Conservation (phyloP, 2,329 filamentous ascomycete genomes). For the Aspergillus sp. region DNA sequence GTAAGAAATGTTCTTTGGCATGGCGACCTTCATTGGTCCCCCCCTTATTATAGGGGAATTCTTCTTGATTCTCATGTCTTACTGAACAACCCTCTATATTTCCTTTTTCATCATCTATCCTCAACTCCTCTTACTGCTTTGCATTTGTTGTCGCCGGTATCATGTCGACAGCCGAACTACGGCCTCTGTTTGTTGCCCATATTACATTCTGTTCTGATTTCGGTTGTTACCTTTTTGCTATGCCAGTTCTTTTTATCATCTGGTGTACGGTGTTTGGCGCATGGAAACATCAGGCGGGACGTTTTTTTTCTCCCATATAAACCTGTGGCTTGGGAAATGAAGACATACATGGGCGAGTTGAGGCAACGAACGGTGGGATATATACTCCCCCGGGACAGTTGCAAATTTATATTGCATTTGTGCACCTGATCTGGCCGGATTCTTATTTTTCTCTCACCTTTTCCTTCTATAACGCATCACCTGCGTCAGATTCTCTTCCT, state of each 20-base stretch:
- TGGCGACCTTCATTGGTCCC: constrained; percentile 6
- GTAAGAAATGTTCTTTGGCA: constrained; percentile 16
- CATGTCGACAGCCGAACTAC: constrained; percentile 8
- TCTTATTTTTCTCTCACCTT: constrained; percentile 13
- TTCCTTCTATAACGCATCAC: constrained; percentile 11
- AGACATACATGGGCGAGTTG: constrained; percentile 10
- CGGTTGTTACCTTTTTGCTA: constrained; percentile 12
- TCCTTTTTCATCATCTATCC: neutral
- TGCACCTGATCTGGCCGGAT: neutral
- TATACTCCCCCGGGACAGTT: constrained; percentile 4
- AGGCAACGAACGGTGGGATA: constrained; percentile 2
- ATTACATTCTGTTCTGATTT: constrained; percentile 14
- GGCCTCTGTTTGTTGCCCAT: constrained; percentile 4
- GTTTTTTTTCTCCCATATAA: constrained; percentile 7
- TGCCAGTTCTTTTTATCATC: constrained; percentile 10
- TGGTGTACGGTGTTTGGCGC: constrained; percentile 22
- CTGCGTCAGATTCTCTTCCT: constrained; percentile 6
- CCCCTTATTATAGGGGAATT: constrained; percentile 5
- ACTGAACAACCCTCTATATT: constrained; percentile 2
- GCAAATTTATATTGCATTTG: neutral
- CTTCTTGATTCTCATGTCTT: constrained; percentile 5
- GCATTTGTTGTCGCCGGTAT: constrained; percentile 16
- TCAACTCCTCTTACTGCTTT: constrained; percentile 1
- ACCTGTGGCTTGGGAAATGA: constrained; percentile 11
- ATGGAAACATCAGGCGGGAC: constrained; percentile 13